Base-by-base conservation (phyloP, 2,329 filamentous ascomycete species). In the Blastomyces parvus region DNA sequence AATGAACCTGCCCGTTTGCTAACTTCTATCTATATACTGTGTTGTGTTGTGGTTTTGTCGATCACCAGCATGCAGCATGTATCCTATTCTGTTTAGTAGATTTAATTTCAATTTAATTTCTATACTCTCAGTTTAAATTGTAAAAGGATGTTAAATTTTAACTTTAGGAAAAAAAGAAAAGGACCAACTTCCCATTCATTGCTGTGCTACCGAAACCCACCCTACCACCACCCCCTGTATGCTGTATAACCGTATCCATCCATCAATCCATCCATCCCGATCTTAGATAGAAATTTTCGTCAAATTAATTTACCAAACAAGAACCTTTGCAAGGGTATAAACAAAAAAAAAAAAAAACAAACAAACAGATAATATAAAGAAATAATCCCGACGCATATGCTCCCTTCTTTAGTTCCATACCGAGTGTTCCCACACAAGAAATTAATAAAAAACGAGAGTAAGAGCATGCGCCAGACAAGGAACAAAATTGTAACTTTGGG, bases 281-380 rank as follows among this genome's bases (percentile, higher is more conserved):
- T 38, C 30, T 56, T 11, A 56, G 40, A 56, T 56, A n/a, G 17
- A 38, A 22, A 19, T 9, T 30, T 48, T 25, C 44, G 2, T 33
- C 25, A 33, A n/a, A 56, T 38, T 13, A n/a, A 56, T 9, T 9
- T 38, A 56, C 19, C 53, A 56, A 56, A 19, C 3, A 33, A 56
- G n/a, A 56, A 33, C 30, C 50, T 53, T 53, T 53, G 27, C 50
- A 17, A 56, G 30, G 30, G 53, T 56, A 56, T 56, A 56, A 38
- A 56, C 30, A 38, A 56, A 22, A 50, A 27, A 22, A 50, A 25
- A 27, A 4, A 48, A 50, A 25, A 50, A 8, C 48, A 44, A 22
- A 9, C 36, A 38, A 9, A 56, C 36, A 38, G 27, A 30, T 30
- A 44, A 44, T 19, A n/a, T 44, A 44, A 44, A 3, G 36, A 38